Evolutionary conservation across 257 asterid species (phyloP), one percentile per base, ranked within the genome.

Genomic region (Cruciata laevipes): DNA sequence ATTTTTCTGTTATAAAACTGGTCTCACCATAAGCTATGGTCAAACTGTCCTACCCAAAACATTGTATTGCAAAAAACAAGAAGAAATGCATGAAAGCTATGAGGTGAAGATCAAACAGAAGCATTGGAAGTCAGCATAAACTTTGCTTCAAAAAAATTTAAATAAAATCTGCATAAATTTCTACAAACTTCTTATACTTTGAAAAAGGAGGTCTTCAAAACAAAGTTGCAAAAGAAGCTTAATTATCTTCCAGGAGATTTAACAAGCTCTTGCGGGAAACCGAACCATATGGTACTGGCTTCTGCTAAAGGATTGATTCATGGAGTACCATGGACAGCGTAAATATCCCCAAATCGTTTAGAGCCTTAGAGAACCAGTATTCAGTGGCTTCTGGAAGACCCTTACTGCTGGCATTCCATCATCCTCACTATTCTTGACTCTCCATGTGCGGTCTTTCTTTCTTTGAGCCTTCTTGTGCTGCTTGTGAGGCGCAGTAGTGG

Each of bases 391-490:
- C 66, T 83, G 91, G 75, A 86, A 83, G 33, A 81, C 99, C 79
- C 89, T 75, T 56, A 84, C 85, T 3, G 84, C 77, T 0, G 97
- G 95, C 99, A 88, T 88, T 66, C 96, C 97, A 74, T 94, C 97
- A 18, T 84, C 86, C 31, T 74, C 95, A 47, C 69, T 73, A 10
- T 73, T 75, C 55, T 65, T 71, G 21, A 83, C 89, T 79, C 96
- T 88, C 96, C 99, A 94, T 14, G 91, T 52, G 4, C 97, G 79
- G 40, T 90, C 95, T 78, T 94, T 94, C 90, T 83, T 87, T 62
- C 91, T 83, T 62, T 84, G 96, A 10, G 91, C 89, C 72, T 94
- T 94, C 86, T 84, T 90, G 37, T 94, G 96, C 81, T 79, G 89
- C 80, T 94, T 94, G 76, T 87, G 90, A 16, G 93, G 83, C 24